phyloP scores from a whole-genome alignment of 176 grass and related monocot genomes.

The Bothriochloa decipiens region DNA sequence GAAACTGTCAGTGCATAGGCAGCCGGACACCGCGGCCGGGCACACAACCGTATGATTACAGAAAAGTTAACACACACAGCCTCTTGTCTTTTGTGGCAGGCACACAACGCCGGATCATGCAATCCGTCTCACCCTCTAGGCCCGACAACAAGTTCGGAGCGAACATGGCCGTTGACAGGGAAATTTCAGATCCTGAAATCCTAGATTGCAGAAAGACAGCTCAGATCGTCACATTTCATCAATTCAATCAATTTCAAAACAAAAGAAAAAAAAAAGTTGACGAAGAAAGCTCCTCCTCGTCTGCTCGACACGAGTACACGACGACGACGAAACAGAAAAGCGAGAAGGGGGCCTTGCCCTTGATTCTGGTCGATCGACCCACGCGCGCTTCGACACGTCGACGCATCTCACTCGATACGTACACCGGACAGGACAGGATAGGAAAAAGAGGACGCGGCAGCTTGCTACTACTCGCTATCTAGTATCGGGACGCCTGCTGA shows the following conservation, averaged over 20 bases:
- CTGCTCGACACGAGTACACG: background rate
- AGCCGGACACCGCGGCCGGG: too few relatives aligned
- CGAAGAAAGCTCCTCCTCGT: background rate
- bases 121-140: background rate
- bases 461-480: too few relatives aligned
- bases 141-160: background rate
- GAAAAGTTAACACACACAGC: too few relatives aligned
- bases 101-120: too few relatives aligned
- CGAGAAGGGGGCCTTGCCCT: background rate
- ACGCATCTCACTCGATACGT: background rate
- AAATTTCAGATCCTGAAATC: background rate
- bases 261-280: background rate
- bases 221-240: too few relatives aligned
- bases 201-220: background rate
- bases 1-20: too few relatives aligned
- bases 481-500: too few relatives aligned
- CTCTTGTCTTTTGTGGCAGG: too few relatives aligned
- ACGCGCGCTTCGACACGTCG: background rate
- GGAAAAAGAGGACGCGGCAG: background rate
- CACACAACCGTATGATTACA: too few relatives aligned
- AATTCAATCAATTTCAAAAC: too few relatives aligned
- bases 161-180: background rate
- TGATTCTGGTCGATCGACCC: background rate
- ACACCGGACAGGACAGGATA: background rate
- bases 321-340: background rate